Base-by-base conservation (phyloP, 2,329 filamentous ascomycete species). In the Plectosphaerella cucumerina region DNA sequence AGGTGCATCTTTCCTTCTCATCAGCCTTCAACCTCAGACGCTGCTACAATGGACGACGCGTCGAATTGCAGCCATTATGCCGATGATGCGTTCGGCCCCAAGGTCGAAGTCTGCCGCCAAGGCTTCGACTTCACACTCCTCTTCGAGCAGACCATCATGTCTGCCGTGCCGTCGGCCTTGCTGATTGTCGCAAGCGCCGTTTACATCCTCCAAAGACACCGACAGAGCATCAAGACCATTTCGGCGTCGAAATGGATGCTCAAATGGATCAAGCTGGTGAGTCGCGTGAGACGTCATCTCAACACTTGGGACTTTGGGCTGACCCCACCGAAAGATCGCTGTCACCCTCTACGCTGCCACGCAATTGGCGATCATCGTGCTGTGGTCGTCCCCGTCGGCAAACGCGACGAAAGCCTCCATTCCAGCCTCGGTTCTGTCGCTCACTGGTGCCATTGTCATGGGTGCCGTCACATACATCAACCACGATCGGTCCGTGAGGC, bases 381-480 rank as follows among this genome's bases (percentile, higher is more conserved):
- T 42, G n/a, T 42, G 39, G 39, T 20, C 39, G 15, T 20, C 17
- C 9, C 39, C 39, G n/a, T 2, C n/a, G 10, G 39, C 39, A 11
- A 17, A 42, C 5, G n/a, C 39, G 17, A 42, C 39, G n/a, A 42
- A 18, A 20, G 39, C 39, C 1, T 66, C 68, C 2, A 50, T 68
- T 1, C 58, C 68, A 0, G 62, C 65, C 11, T 54, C 61, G 2
- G 53, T 53, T 0, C 42, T 71, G 6, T 55, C 55, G 1, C 49
- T 68, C 1, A 21, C 67, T 14, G 65, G 65, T 1, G 61, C 64
- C 2, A 37, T 69, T 4, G 58, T 57, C n/a, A 55, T 68, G 5
- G 50, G 61, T 3, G 37, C 58, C 0, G 49, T 73, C 3, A 71
- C 69, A 0, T 69, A 59, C 44, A 23, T 54, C 1, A 70, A 75